Percentiles rank a stretch among this genome's conserved stretches.
phyloP scores from a whole-genome alignment of 768 basidiomycete genomes.

The Lactarius akahatsu region DNA sequence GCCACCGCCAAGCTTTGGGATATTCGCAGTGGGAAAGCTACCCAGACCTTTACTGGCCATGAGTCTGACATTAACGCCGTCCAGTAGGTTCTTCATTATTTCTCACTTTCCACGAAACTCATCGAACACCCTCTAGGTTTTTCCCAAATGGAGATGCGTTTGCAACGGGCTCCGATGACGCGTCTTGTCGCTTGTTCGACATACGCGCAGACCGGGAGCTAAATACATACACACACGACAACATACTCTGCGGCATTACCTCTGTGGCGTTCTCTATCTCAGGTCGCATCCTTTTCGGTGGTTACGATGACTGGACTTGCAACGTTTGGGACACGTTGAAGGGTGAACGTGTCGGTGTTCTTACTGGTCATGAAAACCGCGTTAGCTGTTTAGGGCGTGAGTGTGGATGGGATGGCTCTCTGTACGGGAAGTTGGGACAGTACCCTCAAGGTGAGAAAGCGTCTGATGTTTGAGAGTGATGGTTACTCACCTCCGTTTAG shows the following conservation, averaged over 20 bases:
- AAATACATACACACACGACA: conserved; percentile 97
- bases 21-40: conserved; percentile 94
- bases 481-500: conserved; percentile 39
- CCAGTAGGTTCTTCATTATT: conserved; percentile 58
- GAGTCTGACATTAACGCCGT: conserved; percentile 99
- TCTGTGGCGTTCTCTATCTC: conserved; percentile 99
- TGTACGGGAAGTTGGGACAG: conserved; percentile 99
- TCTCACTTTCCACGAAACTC: background rate
- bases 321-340: conserved; percentile 99
- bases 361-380: conserved; percentile 97
- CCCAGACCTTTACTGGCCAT: conserved; percentile 97
- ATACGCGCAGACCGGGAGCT: conserved; percentile 97
- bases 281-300: conserved; percentile 95
- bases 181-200: conserved; percentile 96
- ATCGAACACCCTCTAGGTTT: conserved; percentile 58
- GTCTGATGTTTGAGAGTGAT: conserved; percentile 10
- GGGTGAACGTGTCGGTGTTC: conserved; percentile 95
- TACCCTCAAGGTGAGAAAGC: conserved; percentile 75
- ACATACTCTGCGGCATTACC: conserved; percentile 98
- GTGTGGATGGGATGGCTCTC: conserved; percentile 95
- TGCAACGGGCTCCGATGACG: conserved; percentile 98
- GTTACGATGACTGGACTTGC: conserved; percentile 99
- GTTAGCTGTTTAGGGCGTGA: conserved; percentile 97
- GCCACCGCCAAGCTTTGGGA: conserved; percentile 99
- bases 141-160: conserved; percentile 99